These are phyloP conservation scores for Simmondsia chinensis DNA, from an alignment of 148 eudicot species.

Conservation along the genomic window DNA sequence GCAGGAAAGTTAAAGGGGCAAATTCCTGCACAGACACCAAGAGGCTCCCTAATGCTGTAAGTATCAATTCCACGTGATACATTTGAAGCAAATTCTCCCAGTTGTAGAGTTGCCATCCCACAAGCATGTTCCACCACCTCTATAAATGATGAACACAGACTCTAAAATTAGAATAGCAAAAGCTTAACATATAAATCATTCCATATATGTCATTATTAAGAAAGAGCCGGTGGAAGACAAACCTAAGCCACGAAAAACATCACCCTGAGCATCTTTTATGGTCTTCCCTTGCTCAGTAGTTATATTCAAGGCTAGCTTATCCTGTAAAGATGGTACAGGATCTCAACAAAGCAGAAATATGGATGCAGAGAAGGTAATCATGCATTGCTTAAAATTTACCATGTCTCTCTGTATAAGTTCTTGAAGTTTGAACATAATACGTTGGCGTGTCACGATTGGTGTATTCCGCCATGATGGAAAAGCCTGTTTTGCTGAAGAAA, in stretches of 20 bases:
- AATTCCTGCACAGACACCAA: conserved; percentile 97
- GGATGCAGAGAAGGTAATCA: background rate
- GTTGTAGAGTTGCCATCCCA: conserved; percentile 94
- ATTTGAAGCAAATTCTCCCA: conserved; percentile 88
- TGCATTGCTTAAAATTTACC: conserved; percentile 29
- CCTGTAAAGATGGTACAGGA: conserved; percentile 34
- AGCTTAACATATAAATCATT: background rate
- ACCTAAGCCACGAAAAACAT: conserved; percentile 98
- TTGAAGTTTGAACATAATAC: conserved; percentile 85
- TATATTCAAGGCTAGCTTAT: conserved; percentile 81
- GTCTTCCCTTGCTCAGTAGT: conserved; percentile 99
- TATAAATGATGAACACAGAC: conserved; percentile 15
- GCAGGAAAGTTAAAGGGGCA: conserved; percentile 98
- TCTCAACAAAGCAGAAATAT: background rate
- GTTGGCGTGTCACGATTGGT: conserved; percentile 86
- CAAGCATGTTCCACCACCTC: conserved; percentile 99
- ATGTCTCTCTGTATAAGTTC: conserved; percentile 89
- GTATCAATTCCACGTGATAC: conserved; percentile 86
- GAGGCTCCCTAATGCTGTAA: conserved; percentile 89
- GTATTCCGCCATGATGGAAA: conserved; percentile 86
- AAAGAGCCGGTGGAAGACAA: conserved; percentile 4
- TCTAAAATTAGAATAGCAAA: background rate
- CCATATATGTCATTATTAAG: background rate
- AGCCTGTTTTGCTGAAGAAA: conserved; percentile 86
- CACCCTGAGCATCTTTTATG: conserved; percentile 94